Base-by-base conservation (phyloP, 495 filamentous ascomycete species). In the Lophiotrema nucula region DNA sequence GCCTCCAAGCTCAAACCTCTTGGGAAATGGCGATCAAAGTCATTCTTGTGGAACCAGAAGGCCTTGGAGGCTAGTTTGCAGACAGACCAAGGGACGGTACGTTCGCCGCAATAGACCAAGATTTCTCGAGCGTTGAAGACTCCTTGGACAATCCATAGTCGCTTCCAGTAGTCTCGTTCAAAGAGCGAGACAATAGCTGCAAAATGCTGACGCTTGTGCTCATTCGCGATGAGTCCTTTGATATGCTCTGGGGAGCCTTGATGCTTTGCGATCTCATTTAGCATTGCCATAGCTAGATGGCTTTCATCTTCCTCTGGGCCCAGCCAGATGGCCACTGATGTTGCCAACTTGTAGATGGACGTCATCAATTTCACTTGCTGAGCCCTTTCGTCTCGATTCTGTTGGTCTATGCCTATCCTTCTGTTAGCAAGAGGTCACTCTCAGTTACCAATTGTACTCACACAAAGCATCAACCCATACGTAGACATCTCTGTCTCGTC, bases 241-340 rank as follows among this genome's bases (percentile, higher is more conserved):
- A 59, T 11, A 65, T 47, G 13, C 4, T 47, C 4, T 11, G 15
- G 5, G 15, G 35, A 39, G 18, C 47, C 27, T 3, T 11, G 31
- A 25, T 47, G 19, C 6, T 38, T n/a, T 26, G 50, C 58, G 3
- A 55, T 44, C 10, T 49, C 47, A 24, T 45, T 19, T n/a, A 60
- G 46, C 5, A 62, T n/a, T 10, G 31, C 18, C 3, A 47, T 23
- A 4, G 60, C 60, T n/a, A 58, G 47, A 10, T 63, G 4, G 31
- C 60, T 58, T 1, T 68, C 56, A 23, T 68, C 59, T 13, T 37
- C 58, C 18, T 65, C 57, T 16, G 58, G 51, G 27, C 72, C 70
- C 21, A 74, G 69, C 73, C 73, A 77, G n/a, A 75, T 64, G 44
- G 70, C 28, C 13, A 75, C 71, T 11, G 54, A 43, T 3, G 26